Conservation (phyloP, 495 filamentous ascomycete species). For the Penicillium mononematosum region DNA sequence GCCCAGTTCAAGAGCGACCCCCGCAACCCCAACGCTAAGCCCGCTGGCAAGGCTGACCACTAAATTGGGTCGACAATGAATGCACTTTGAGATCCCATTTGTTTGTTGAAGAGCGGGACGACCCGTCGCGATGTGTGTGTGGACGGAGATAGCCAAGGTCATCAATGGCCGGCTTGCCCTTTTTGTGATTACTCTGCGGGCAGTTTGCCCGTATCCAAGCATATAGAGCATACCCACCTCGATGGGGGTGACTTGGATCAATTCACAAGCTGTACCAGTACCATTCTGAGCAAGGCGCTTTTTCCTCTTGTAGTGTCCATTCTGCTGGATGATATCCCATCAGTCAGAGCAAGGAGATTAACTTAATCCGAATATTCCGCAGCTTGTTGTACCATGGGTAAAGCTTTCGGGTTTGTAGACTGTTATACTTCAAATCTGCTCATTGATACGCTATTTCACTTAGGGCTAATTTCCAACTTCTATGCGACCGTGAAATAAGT, state of each 20-base stretch:
- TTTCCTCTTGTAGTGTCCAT: constrained; percentile 2
- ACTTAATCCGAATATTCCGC: neutral
- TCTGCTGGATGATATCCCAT: neutral
- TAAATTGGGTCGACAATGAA: constrained; percentile 32
- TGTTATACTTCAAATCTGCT: constrained; percentile 4
- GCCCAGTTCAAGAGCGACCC: constrained; percentile 96
- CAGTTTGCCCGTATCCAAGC: constrained; percentile 44
- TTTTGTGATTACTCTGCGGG: constrained; percentile 32
- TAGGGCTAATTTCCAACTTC: neutral
- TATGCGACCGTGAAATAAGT: neutral
- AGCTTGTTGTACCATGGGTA: neutral
- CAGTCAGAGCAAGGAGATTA: neutral
- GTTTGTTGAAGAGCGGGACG: constrained; percentile 18
- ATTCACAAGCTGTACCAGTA: constrained; percentile 49
- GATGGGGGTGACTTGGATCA: constrained; percentile 38
- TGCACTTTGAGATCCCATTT: constrained; percentile 20
- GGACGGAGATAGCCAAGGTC: constrained; percentile 23
- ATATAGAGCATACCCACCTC: constrained; percentile 44
- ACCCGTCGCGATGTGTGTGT: constrained; percentile 14
- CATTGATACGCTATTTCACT: neutral
- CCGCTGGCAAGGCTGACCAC: constrained; percentile 41
- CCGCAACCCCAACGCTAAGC: constrained; percentile 73
- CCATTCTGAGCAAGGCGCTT: neutral
- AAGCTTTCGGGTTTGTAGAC: neutral
- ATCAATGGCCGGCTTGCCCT: constrained; percentile 25